These are phyloP conservation scores for Fusarium xyrophilum DNA, from an alignment of 2,329 filamentous ascomycete species.

Conservation along the genomic window DNA sequence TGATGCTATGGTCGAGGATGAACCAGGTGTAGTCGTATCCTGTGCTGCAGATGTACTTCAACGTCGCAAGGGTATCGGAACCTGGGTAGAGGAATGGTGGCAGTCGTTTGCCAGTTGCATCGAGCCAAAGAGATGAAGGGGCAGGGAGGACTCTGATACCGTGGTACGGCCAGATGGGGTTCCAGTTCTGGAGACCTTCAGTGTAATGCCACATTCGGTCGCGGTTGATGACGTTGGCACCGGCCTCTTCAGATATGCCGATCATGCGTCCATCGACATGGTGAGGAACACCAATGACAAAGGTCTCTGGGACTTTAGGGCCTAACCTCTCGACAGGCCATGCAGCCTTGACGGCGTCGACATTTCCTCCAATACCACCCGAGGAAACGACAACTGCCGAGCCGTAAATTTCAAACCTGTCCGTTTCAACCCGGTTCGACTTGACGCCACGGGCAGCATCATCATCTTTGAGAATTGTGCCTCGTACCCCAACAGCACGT, in stretches of 20 bases:
- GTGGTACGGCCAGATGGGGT: conserved; percentile 67
- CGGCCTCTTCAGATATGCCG: conserved; percentile 59
- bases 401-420: conserved; percentile 61
- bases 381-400: conserved; percentile 62
- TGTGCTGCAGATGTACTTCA: conserved; percentile 65
- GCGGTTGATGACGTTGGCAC: conserved; percentile 64
- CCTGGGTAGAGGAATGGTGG: conserved; percentile 65
- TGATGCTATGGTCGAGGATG: conserved; percentile 63
- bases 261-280: conserved; percentile 72
- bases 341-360: conserved; percentile 64
- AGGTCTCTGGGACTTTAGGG: conserved; percentile 60
- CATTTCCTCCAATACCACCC: conserved; percentile 67
- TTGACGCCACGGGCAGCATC: conserved; percentile 59
- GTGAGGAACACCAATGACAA: conserved; percentile 67
- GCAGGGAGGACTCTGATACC: conserved; percentile 67
- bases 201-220: conserved; percentile 74
- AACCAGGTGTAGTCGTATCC: conserved; percentile 71
- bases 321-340: conserved; percentile 67
- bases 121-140: conserved; percentile 68
- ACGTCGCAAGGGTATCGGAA: conserved; percentile 62
- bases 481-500: conserved; percentile 59
- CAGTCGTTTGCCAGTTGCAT: conserved; percentile 64
- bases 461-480: conserved; percentile 60
- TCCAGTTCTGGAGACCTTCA: conserved; percentile 67
- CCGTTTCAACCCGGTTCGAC: conserved; percentile 56